These are phyloP conservation scores for Cercophora newfieldiana DNA, from an alignment of 495 filamentous ascomycete species.

Conservation along the genomic window DNA sequence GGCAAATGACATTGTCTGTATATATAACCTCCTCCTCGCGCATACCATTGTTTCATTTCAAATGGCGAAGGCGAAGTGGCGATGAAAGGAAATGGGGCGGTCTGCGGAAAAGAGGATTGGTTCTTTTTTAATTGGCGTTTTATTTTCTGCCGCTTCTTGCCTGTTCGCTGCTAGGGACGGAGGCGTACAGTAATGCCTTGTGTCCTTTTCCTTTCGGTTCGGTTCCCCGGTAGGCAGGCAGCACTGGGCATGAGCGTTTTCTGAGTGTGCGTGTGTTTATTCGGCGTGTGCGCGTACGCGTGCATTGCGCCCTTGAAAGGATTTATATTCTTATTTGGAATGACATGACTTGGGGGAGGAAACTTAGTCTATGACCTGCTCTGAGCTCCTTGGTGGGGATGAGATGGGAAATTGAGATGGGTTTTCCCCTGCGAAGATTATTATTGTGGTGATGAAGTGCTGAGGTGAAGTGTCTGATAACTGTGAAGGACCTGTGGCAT, in stretches of 20 bases:
- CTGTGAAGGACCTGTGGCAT: no score
- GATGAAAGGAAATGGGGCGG: not conserved
- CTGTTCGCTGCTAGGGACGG: not conserved
- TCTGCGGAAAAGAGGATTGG: not conserved
- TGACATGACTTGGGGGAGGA: not conserved
- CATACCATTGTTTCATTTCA: slow-evolving; percentile 4
- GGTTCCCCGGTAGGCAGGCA: not conserved
- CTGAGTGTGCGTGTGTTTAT: not conserved
- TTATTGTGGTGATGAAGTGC: not conserved
- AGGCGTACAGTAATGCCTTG: not conserved
- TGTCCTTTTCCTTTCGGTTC: not conserved
- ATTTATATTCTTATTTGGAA: not conserved
- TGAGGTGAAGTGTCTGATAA: no score
- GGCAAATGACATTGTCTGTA: slow-evolving; percentile 4
- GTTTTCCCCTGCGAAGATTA: not conserved
- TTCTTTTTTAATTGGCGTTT: slow-evolving; percentile 9
- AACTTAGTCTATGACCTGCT: not conserved
- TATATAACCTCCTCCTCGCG: slow-evolving; percentile 5
- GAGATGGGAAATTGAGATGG: not conserved
- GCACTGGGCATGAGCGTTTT: slow-evolving; percentile 1
- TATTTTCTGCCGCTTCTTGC: not conserved
- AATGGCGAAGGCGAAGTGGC: not conserved
- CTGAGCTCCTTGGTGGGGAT: not conserved
- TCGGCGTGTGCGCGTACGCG: not conserved
- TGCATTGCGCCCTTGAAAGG: not conserved